phyloP scores from a whole-genome alignment of 306 rosid species.

The Arachis hypogaea region DNA sequence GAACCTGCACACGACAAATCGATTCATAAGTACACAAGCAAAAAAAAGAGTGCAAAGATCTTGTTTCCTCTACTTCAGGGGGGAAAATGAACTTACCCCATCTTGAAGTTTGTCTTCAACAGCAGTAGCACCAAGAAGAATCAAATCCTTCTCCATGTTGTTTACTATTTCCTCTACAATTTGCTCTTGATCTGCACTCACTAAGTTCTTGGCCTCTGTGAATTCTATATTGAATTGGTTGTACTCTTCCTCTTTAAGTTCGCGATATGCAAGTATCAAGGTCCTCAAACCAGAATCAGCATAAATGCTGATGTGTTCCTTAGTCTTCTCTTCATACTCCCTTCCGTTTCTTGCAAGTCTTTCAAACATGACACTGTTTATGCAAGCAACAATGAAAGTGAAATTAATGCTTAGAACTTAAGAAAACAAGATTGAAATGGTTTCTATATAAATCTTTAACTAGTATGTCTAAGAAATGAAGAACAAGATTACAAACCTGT shows the following conservation, averaged over 20 bases:
- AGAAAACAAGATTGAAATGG: slow-evolving; percentile 14
- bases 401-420: slow-evolving; percentile 27
- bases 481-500: slow-evolving; percentile 69
- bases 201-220: slow-evolving; percentile 74
- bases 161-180: slow-evolving; percentile 67
- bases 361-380: slow-evolving; percentile 92
- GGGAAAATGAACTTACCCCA: slow-evolving; percentile 64
- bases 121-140: slow-evolving; percentile 99
- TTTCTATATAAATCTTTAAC: background rate
- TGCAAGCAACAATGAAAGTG: slow-evolving; percentile 28
- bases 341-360: slow-evolving; percentile 77
- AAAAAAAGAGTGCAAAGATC: background rate
- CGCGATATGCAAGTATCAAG: slow-evolving; percentile 84
- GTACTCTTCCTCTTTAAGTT: slow-evolving; percentile 73
- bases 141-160: slow-evolving; percentile 79
- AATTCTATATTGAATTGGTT: slow-evolving; percentile 57
- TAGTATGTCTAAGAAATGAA: background rate
- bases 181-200: slow-evolving; percentile 81
- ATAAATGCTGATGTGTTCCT: slow-evolving; percentile 71
- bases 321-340: slow-evolving; percentile 79
- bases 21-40: slow-evolving; percentile 32
- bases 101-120: slow-evolving; percentile 98
- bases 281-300: slow-evolving; percentile 99
- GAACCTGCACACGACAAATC: slow-evolving; percentile 64
- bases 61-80: slow-evolving; percentile 24